These are phyloP conservation scores for Teratosphaeria gauchensis DNA, from an alignment of 2,329 filamentous ascomycete species.

Conservation along the genomic window DNA sequence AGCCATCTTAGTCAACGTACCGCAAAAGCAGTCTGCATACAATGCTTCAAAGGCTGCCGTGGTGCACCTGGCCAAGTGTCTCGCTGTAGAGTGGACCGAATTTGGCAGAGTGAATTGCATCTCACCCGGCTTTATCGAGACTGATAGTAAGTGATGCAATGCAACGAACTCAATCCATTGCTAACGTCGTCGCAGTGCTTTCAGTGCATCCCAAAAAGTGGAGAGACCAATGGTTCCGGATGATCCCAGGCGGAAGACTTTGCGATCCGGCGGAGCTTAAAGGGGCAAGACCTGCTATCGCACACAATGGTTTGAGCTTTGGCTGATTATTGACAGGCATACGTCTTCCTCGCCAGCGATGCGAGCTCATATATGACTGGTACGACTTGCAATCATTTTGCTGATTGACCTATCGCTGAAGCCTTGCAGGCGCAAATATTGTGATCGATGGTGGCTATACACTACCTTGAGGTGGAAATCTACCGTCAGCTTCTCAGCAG, in stretches of 20 bases:
- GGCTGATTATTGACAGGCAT: constrained; percentile 24
- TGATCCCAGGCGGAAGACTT: constrained; percentile 31
- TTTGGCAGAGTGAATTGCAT: constrained; percentile 10
- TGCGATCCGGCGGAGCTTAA: constrained; percentile 32
- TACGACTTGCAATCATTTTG: not conserved
- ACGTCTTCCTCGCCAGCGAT: constrained; percentile 40
- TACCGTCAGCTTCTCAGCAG: too few species aligned
- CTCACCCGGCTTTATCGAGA: constrained; percentile 28
- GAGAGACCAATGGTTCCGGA: constrained; percentile 29
- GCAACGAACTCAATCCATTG: not conserved
- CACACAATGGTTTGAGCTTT: not conserved
- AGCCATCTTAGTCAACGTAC: constrained; percentile 80
- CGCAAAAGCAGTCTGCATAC: constrained; percentile 65
- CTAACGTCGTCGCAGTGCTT: constrained; percentile 10
- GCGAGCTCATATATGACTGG: constrained; percentile 43
- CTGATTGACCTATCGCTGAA: not conserved
- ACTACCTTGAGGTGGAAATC: constrained; percentile 12
- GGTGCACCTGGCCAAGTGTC: constrained; percentile 51
- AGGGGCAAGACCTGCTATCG: constrained; percentile 7
- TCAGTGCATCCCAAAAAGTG: constrained; percentile 28
- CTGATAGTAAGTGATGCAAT: constrained; percentile 19
- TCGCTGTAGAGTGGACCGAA: constrained; percentile 84
- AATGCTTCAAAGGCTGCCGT: constrained; percentile 40
- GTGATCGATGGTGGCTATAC: constrained; percentile 43
- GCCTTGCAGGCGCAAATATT: constrained; percentile 26